These are phyloP conservation scores for Recurvomyces mirabilis DNA, from an alignment of 495 filamentous ascomycete species.

Conservation along the genomic window DNA sequence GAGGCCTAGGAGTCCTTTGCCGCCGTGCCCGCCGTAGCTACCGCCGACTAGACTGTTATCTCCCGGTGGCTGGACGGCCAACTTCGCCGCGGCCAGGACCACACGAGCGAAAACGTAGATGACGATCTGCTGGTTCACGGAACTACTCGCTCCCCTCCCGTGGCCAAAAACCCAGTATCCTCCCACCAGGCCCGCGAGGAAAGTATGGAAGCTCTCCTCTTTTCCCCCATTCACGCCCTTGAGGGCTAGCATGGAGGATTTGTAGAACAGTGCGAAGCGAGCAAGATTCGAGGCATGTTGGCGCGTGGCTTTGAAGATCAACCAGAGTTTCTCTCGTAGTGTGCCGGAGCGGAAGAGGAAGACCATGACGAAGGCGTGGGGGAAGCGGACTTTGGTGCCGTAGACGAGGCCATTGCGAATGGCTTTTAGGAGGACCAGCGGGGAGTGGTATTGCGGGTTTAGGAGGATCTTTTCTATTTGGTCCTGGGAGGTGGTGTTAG, in stretches of 20 bases:
- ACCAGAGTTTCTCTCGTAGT: constrained; percentile 64
- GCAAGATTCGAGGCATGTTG: constrained; percentile 81
- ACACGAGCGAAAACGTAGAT: constrained; percentile 96
- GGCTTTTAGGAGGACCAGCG: constrained; percentile 75
- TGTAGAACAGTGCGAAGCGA: constrained; percentile 83
- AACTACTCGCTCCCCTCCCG: constrained; percentile 55
- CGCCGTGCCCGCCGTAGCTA: constrained; percentile 31
- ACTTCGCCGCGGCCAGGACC: constrained; percentile 66
- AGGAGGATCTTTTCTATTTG: constrained; percentile 56
- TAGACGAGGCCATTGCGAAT: constrained; percentile 95
- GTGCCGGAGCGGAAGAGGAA: constrained; percentile 88
- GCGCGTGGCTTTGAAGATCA: constrained; percentile 75
- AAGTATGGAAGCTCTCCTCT: constrained; percentile 52
- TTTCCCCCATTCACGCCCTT: constrained; percentile 50
- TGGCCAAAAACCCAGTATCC: constrained; percentile 85
- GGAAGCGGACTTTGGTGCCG: constrained; percentile 95
- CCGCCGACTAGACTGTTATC: constrained; percentile 23
- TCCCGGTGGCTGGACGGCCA: constrained; percentile 56
- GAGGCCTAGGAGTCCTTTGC: constrained; percentile 20
- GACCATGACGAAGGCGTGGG: constrained; percentile 95
- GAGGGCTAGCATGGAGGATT: constrained; percentile 60
- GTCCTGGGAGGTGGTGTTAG: too few relatives aligned
- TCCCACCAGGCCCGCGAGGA: constrained; percentile 82
- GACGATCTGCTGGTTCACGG: constrained; percentile 93
- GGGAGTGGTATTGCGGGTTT: constrained; percentile 69